These are phyloP conservation scores for Epichloe typhina DNA, from an alignment of 2,329 filamentous ascomycete genomes.

Conservation along the genomic window DNA sequence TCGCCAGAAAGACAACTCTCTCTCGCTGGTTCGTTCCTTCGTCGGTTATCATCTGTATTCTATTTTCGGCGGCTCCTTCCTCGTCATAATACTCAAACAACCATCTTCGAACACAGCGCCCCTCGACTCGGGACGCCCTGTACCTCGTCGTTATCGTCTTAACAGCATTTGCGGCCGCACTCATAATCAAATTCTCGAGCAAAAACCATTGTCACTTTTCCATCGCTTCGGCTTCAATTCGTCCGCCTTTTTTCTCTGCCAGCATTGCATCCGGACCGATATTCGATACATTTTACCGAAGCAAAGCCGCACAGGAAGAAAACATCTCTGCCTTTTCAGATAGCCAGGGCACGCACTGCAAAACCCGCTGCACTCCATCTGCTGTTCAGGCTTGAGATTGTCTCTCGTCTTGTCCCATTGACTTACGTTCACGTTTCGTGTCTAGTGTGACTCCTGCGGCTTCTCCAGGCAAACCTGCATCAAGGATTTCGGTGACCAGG, in stretches of 20 bases:
- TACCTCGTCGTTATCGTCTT: slow-evolving; percentile 1
- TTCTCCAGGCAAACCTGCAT: neutral
- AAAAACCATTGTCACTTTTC: neutral
- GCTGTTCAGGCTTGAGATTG: neutral
- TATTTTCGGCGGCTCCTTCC: slow-evolving; percentile 13
- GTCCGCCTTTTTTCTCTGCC: neutral
- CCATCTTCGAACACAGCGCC: neutral
- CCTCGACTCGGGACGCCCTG: neutral
- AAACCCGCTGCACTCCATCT: neutral
- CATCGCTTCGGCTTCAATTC: neutral
- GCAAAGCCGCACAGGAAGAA: neutral
- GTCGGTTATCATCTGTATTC: slow-evolving; percentile 25
- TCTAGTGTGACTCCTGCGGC: neutral
- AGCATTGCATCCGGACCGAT: neutral
- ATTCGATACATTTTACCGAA: neutral
- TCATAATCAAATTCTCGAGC: neutral
- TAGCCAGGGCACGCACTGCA: neutral
- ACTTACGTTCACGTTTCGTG: no score
- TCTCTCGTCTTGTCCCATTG: neutral
- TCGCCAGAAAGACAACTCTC: neutral
- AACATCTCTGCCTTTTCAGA: neutral
- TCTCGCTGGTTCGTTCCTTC: slow-evolving; percentile 3
- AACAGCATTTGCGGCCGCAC: neutral
- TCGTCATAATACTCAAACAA: slow-evolving; percentile 3
- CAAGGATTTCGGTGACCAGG: neutral